Conservation (phyloP, 768 basidiomycete genomes). For the Boletus subcaerulescens region DNA sequence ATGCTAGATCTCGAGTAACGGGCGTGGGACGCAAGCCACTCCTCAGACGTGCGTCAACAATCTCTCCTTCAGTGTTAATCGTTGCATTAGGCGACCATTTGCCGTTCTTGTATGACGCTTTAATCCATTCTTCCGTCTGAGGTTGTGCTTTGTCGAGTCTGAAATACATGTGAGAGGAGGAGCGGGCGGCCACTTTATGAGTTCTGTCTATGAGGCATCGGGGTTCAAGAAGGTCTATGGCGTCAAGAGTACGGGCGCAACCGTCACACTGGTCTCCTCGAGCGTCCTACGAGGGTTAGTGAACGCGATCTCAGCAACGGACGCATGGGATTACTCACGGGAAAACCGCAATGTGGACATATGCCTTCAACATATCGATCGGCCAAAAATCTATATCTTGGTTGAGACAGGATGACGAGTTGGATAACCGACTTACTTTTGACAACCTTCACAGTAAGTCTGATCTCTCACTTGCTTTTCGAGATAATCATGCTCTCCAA, state of each 20-base stretch:
- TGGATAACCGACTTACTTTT: constrained; percentile 50
- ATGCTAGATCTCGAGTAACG: constrained; percentile 88
- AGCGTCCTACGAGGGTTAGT: constrained; percentile 61
- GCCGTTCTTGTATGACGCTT: constrained; percentile 70
- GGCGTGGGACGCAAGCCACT: constrained; percentile 84
- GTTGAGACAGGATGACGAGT: constrained; percentile 6
- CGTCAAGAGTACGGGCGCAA: constrained; percentile 89
- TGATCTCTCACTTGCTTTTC: constrained; percentile 87
- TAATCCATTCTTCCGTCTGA: constrained; percentile 84
- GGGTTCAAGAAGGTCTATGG: constrained; percentile 91
- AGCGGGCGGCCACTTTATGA: constrained; percentile 71
- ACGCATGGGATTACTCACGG: constrained; percentile 43
- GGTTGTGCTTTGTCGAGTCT: constrained; percentile 82
- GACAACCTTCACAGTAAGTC: constrained; percentile 91
- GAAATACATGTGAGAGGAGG: constrained; percentile 90
- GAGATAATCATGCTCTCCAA: constrained; percentile 73
- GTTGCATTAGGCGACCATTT: constrained; percentile 94
- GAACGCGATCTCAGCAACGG: neutral
- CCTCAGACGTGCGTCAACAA: constrained; percentile 87
- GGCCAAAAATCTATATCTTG: constrained; percentile 71
- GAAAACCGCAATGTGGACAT: constrained; percentile 89
- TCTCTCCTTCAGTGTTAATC: constrained; percentile 81
- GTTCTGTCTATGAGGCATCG: constrained; percentile 84
- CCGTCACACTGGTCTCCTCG: constrained; percentile 98
- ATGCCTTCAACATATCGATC: constrained; percentile 98